phyloP scores from a whole-genome alignment of 805 yeast species.

The Wickerhamomyces queroliae region DNA sequence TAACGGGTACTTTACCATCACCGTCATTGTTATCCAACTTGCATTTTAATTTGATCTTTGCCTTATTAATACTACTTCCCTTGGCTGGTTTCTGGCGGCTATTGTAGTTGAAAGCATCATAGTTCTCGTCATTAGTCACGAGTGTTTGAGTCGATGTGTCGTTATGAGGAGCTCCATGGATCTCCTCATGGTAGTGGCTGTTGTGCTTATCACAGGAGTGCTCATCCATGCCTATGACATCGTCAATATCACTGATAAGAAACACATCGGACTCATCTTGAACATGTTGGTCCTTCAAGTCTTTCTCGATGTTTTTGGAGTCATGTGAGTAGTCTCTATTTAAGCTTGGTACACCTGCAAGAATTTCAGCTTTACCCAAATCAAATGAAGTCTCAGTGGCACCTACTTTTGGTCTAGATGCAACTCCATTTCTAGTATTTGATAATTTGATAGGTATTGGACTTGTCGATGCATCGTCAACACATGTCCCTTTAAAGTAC shows the following conservation, averaged over 20 bases:
- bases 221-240: too few relatives aligned
- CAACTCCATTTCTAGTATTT: too few relatives aligned
- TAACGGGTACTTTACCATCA: neutral
- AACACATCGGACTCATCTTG: too few relatives aligned
- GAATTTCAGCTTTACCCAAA: neutral
- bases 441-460: neutral
- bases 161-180: too few relatives aligned
- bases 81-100: too few relatives aligned
- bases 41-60: neutral
- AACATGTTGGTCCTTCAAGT: too few relatives aligned
- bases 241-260: too few relatives aligned
- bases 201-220: too few relatives aligned
- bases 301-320: too few relatives aligned
- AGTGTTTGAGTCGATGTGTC: neutral
- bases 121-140: neutral
- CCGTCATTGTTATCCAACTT: neutral
- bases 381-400: neutral
- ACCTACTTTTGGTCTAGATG: too few relatives aligned
- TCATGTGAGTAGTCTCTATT: neutral
- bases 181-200: too few relatives aligned
- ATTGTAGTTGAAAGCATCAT: neutral
- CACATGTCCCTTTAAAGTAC: slow-evolving; percentile 47
- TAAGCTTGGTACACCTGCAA: neutral
- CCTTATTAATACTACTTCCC: neutral
- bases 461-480: slow-evolving; percentile 9